Base-by-base conservation (phyloP, 257 asterid genomes). In the Dorcoceras hygrometricum region DNA sequence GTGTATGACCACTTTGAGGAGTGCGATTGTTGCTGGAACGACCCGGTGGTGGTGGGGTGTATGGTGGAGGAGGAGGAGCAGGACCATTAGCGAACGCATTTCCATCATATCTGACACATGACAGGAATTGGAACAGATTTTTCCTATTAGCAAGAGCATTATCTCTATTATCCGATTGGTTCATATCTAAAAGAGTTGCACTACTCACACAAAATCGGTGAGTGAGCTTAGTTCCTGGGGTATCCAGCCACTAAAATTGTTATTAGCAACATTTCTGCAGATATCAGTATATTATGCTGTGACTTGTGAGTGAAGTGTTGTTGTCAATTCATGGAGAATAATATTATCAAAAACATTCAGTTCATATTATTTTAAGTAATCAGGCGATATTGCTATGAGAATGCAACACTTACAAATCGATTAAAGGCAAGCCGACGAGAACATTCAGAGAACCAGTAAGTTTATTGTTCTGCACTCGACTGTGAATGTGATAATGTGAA, bases 61-160 rank as follows among this genome's bases (percentile, higher is more conserved):
- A 83, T 59, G 96, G 95, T 43, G 95, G 98, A 19, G 96, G 91
- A 34, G 96, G 99, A 74, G 97, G 93, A 78, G 98, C 98, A 9
- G 96, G 98, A 67, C 89, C 87, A 76, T 87, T 89, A 66, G 84
- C 57, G 75, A 94, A 94, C 65, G 86, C 43, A 73, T 94, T 94
- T 51, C 99, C 99, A 66, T 68, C 76, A 22, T 81, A 87, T 76
- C 99, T 94, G 89, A 68, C 80, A 65, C 10, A 70, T 32, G 65
- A 50, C 59, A 74, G 71, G 34, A 23, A 62, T 66, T 55, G 63
- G 31, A 69, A 75, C 60, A 31, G 6, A 0, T 39, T 32, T 73
- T 76, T 65, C 43, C 39, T 20, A 60, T n/a, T 11, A 66, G 55
- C 43, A 70, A n/a, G 34, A 77, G 34, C 63, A 28, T 36, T 23